Base-by-base conservation (phyloP, 306 rosid species). In the Prunus padus region DNA sequence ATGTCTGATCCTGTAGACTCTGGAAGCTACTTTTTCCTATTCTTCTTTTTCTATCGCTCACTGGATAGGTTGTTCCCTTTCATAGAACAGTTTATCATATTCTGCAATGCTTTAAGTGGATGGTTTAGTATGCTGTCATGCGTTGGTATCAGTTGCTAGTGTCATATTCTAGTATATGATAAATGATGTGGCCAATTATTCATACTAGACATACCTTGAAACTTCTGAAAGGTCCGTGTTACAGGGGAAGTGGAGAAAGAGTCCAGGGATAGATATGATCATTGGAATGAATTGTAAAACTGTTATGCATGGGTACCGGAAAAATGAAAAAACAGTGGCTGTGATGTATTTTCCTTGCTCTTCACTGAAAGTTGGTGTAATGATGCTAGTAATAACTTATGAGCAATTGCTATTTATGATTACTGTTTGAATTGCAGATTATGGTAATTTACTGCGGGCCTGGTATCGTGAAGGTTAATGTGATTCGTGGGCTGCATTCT, bases 401-500 rank as follows among this genome's bases (percentile, higher is more conserved):
- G 28, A 1, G 22, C 23, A 12, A 18, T 51, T 55, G 55, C 67
- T 73, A 69, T 76, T 73, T 16, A 49, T 75, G 20, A 57, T 26
- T 37, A 13, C 11, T 28, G 26, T 42, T 51, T 72, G 57, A 37
- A 51, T 79, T 84, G 88, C 89, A 94, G 97, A 66, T 95, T 51
- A 79, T 95, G 51, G 96, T 95, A 11, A 59, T 85, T 55, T 95
- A 89, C 79, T 84, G 88, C 75, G 95, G 91, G 26, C 81, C 85
- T 5, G 82, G 87, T 71, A 44, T 73, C 13, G 93, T 92, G 2
- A 95, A 95, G 73, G 86, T 95, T 63, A 88, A 78, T 78, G 72
- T 9, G 7, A 56, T 95, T 16, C 85, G 99, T 46, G 63, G 68
- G 79, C 88, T 81, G 82, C 80, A 18, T 9, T 75, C 83, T 45